Conservation (phyloP, 768 basidiomycete species). For the Agrocybe pediades region DNA sequence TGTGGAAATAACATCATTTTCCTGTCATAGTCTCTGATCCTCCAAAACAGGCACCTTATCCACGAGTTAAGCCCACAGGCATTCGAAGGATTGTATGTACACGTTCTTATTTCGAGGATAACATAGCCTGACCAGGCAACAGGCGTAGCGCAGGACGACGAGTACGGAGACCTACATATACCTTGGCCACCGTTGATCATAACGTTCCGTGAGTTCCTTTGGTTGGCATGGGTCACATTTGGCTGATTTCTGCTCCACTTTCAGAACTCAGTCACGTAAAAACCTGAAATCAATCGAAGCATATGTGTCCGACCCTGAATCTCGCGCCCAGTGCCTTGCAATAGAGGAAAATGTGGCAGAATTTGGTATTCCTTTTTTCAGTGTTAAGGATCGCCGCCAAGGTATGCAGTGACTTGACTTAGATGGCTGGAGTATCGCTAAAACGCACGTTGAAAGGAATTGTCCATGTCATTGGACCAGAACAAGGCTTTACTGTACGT, state of each 20-base stretch:
- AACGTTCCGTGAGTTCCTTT: conserved; percentile 71
- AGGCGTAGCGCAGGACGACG: conserved; percentile 74
- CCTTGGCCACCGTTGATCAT: conserved; percentile 87
- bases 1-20: conserved; percentile 11
- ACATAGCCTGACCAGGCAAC: conserved; percentile 12
- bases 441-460: conserved; percentile 52
- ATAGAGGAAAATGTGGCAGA: conserved; percentile 90
- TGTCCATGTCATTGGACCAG: conserved; percentile 89
- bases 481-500: conserved; percentile 86
- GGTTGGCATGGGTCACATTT: not conserved
- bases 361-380: conserved; percentile 91
- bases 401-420: conserved; percentile 42
- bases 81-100: conserved; percentile 73
- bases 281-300: conserved; percentile 68
- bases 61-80: conserved; percentile 96
- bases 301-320: conserved; percentile 85
- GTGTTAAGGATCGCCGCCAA: conserved; percentile 86
- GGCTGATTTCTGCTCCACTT: not conserved
- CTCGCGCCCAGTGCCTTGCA: conserved; percentile 79
- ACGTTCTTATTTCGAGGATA: conserved; percentile 2
- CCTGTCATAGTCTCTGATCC: conserved; percentile 10
- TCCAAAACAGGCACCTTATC: conserved; percentile 54
- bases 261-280: conserved; percentile 77
- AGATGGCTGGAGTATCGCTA: not conserved
- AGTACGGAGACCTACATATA: conserved; percentile 86